Conservation (phyloP, 2,329 filamentous ascomycete species). For the Clathrospora elynae region DNA sequence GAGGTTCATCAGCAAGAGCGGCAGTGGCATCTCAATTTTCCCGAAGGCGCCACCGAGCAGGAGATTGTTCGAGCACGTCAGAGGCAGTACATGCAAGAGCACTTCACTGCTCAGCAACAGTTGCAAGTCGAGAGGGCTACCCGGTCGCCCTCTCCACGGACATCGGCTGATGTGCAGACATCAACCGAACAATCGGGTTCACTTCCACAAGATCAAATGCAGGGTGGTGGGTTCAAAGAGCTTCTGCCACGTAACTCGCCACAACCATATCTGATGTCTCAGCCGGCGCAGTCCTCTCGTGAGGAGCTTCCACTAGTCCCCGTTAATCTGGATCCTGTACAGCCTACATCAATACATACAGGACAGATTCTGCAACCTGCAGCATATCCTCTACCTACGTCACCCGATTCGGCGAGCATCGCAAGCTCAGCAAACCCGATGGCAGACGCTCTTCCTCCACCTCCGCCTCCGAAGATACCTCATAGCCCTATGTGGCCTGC, state of each 20-base stretch:
- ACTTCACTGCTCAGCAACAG: slow-evolving; percentile 41
- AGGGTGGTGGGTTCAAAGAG: slow-evolving; percentile 42
- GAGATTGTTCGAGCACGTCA: slow-evolving; percentile 46
- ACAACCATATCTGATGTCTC: slow-evolving; percentile 30
- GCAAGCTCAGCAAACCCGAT: slow-evolving; percentile 32
- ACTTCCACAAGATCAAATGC: slow-evolving; percentile 18
- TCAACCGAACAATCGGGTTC: slow-evolving; percentile 21
- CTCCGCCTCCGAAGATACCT: slow-evolving; percentile 31
- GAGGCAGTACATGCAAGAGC: slow-evolving; percentile 44
- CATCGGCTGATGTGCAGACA: slow-evolving; percentile 28
- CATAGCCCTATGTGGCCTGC: slow-evolving; percentile 28
- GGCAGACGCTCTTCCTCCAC: slow-evolving; percentile 24
- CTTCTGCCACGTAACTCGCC: slow-evolving; percentile 41
- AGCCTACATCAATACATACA: slow-evolving; percentile 31
- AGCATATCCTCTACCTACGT: slow-evolving; percentile 36
- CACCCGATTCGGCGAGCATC: slow-evolving; percentile 23
- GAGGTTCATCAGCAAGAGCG: slow-evolving; percentile 38
- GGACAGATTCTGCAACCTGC: slow-evolving; percentile 25
- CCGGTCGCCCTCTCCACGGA: slow-evolving; percentile 40
- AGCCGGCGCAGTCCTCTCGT: slow-evolving; percentile 14
- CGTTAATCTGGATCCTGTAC: slow-evolving; percentile 25
- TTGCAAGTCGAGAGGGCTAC: slow-evolving; percentile 38
- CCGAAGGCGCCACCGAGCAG: slow-evolving; percentile 43
- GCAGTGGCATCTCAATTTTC: slow-evolving; percentile 44
- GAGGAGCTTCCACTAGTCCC: slow-evolving; percentile 14